phyloP scores from a whole-genome alignment of 805 yeast species.

The Torulaspora maleeae region DNA sequence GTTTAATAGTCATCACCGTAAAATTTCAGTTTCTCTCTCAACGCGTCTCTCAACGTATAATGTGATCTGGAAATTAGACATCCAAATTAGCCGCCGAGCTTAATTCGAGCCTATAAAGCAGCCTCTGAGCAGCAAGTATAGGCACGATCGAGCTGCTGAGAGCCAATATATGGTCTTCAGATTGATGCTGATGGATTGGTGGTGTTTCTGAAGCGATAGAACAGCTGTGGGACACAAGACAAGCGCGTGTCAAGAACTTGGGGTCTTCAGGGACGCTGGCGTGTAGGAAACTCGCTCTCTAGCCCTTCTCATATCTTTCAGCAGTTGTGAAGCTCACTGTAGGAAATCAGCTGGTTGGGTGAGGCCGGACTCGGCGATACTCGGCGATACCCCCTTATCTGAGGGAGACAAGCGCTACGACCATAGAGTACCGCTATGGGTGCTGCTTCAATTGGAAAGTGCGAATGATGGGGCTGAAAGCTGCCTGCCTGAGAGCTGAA shows the following conservation, averaged over 20 bases:
- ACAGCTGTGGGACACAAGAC: background rate
- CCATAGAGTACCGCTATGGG: background rate
- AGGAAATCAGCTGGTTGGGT: no score
- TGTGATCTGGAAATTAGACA: background rate
- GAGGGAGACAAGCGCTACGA: no score
- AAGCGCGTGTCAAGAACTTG: no score
- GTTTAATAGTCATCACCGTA: conserved; percentile 3
- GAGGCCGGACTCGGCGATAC: no score
- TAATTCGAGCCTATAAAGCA: background rate
- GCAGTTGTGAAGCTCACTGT: no score
- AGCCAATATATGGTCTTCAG: background rate
- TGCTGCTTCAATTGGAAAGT: background rate
- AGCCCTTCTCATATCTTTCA: no score
- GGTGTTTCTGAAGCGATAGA: background rate
- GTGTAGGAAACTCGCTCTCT: no score
- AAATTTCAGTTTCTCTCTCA: conserved; percentile 1
- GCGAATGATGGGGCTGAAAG: background rate
- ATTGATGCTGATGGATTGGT: no score
- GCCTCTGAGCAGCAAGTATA: background rate
- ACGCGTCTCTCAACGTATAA: conserved; percentile 1
- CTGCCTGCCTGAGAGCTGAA: no score
- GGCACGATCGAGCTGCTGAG: background rate
- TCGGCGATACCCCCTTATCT: no score
- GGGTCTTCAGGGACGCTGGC: no score
- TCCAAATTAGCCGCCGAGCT: background rate